Evolutionary conservation across 2,329 filamentous ascomycete species (phyloP), one percentile per base, ranked within the genome.

Genomic region (Huntiella omanensis): DNA sequence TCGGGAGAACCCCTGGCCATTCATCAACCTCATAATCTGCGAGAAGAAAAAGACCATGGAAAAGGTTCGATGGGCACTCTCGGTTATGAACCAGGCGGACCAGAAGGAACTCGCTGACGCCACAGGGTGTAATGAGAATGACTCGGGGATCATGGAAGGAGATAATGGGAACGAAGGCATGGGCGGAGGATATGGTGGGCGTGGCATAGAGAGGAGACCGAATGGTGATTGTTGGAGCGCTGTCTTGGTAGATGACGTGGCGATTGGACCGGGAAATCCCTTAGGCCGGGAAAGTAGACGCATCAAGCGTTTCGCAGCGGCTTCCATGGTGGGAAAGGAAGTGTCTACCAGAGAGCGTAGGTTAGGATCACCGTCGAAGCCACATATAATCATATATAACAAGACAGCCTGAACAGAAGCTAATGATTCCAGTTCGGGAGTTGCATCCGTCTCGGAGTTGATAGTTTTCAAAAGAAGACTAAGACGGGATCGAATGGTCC

Each of bases 1-100:
- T 13, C 53, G 50, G 3, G 22, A 28, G 22, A 28, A 6, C 47
- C 48, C 3, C 54, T 51, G 13, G 34, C 58, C 59, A 2, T 56
- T 48, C n/a, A 66, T 50, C 12, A 62, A 51, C 1, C 59, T 56
- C 48, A 64, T 62, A 10, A 56, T 50, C 40, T 64, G 59, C 13
- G 62, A 44, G 45, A 73, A 61, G 38, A 68, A 70, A 50, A 67
- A 67, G 0, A 64, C 55, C 10, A 69, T 58, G 1, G 75, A 56
- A 0, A 69, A 58, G 0, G 71, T 75, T 12, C 71, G 65, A 2
- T 70, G 63, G 1, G 65, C 59, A 0, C 70, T 73, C 53, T 76
- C 71, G 8, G 70, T 62, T 15, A 73, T 59, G 2, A 71, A 57
- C 67, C 68, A 76, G 1, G 61, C 58, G 5, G 57, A 55, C 71